phyloP scores from a whole-genome alignment of 2,329 filamentous ascomycete species.

The Neocucurbitaria cava region DNA sequence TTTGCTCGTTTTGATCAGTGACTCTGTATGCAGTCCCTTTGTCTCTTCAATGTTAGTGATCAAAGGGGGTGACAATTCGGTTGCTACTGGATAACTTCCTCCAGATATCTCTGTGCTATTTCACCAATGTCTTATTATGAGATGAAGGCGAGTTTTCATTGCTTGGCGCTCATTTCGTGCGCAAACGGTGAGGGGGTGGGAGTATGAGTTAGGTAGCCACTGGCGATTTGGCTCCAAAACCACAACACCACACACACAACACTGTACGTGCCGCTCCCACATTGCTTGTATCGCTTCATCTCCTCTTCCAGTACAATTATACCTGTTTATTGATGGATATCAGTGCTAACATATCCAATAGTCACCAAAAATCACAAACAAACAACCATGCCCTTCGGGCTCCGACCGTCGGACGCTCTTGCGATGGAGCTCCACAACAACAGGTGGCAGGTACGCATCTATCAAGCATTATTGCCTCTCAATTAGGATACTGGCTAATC shows the following conservation, averaged over 20 bases:
- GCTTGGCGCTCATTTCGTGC: too few species aligned
- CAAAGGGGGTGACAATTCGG: background rate
- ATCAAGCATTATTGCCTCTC: background rate
- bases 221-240: background rate
- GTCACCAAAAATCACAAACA: background rate
- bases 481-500: background rate
- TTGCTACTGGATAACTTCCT: background rate
- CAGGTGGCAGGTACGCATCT: background rate
- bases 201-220: background rate
- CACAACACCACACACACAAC: background rate
- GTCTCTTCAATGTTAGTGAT: background rate
- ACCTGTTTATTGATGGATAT: background rate
- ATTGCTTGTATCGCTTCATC: background rate
- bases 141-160: background rate
- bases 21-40: background rate
- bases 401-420: background rate
- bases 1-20: background rate
- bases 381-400: background rate
- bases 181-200: background rate
- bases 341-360: background rate
- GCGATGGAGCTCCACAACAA: background rate
- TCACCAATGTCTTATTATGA: background rate
- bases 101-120: background rate
- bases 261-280: background rate
- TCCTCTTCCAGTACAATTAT: background rate